Conservation (phyloP, 345 rosid species). For the Fremontodendron californicum region DNA sequence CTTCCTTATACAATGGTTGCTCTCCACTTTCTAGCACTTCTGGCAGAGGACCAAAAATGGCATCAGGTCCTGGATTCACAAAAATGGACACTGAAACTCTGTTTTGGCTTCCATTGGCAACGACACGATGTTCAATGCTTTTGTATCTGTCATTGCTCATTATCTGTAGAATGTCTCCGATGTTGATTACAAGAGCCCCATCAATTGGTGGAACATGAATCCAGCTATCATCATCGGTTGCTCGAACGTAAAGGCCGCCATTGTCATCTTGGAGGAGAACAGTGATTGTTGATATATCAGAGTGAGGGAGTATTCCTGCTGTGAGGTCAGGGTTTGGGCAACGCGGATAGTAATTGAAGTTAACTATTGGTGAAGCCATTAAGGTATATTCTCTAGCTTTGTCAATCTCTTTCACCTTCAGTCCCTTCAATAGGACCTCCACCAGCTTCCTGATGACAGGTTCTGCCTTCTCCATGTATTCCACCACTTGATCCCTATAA, state of each 20-base stretch:
- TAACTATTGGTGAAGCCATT: slow-evolving; percentile 8
- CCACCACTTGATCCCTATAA: slow-evolving; percentile 15
- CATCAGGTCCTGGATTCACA: slow-evolving; percentile 20
- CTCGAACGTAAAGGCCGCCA: slow-evolving; percentile 25
- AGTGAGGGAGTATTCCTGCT: slow-evolving; percentile 23
- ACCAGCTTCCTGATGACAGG: slow-evolving; percentile 19
- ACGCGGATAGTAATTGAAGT: slow-evolving; percentile 22
- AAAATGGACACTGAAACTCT: slow-evolving; percentile 33
- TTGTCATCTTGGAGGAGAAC: slow-evolving; percentile 27
- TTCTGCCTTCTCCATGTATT: slow-evolving; percentile 22
- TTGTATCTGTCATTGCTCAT: slow-evolving; percentile 32
- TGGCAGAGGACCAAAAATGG: slow-evolving; percentile 21
- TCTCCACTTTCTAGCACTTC: slow-evolving; percentile 22
- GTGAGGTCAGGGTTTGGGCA: slow-evolving; percentile 30
- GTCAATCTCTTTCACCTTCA: slow-evolving; percentile 18
- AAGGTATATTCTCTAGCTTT: background rate
- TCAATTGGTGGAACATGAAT: slow-evolving; percentile 27
- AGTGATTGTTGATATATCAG: slow-evolving; percentile 28
- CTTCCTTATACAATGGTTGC: slow-evolving; percentile 16
- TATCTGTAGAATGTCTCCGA: slow-evolving; percentile 28
- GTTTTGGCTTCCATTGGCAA: slow-evolving; percentile 18
- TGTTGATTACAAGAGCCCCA: slow-evolving; percentile 30
- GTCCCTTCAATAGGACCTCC: slow-evolving; percentile 19
- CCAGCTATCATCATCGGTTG: slow-evolving; percentile 19
- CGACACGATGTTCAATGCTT: slow-evolving; percentile 28